Evolutionary conservation across 768 basidiomycete species (phyloP), one percentile per base, ranked within the genome.

Genomic region (Suillus discolor): DNA sequence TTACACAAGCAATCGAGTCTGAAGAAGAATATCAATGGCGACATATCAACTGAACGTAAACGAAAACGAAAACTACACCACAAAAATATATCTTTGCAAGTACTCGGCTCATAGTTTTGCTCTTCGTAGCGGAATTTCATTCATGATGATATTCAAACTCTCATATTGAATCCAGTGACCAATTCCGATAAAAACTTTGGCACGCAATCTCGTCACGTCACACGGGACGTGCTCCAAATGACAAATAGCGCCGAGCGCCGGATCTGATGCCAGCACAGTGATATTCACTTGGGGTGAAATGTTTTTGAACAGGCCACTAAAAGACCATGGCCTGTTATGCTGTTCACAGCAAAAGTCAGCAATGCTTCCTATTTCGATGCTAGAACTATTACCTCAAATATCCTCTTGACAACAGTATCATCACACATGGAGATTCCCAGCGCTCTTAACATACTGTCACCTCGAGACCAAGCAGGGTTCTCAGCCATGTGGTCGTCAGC

Each of bases 121-220:
- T 61, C 39, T 20, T 28, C 31, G 20, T n/a, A 51, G 60, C 7
- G 68, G 64, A 51, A 62, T 62, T 47, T 25, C 20, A 51, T 54
- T 20, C 62, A n/a, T 57, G 36, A 38, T 57, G 11, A 61, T 49
- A 61, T 71, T 45, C 41, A 25, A 41, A 63, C 20, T 15, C 47
- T 47, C 57, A 60, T 44, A 67, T 65, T 64, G 62, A n/a, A 55
- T 55, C 20, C 54, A 55, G 54, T 55, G 54, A 36, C 54, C 11
- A 36, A n/a, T 55, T 20, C 54, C 54, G 20, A n/a, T n/a, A 6
- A 6, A n/a, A 31, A n/a, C 11, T 55, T 36, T 53, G 28, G 28
- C 25, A 28, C 5, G 25, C 25, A 53, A 28, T 53, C 51, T 53
- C 25, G 51, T 28, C 51, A 53, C 51, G 16, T 53, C 25, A 28